Evolutionary conservation across 805 yeast species (phyloP).

Genomic region (Candida awuae): DNA sequence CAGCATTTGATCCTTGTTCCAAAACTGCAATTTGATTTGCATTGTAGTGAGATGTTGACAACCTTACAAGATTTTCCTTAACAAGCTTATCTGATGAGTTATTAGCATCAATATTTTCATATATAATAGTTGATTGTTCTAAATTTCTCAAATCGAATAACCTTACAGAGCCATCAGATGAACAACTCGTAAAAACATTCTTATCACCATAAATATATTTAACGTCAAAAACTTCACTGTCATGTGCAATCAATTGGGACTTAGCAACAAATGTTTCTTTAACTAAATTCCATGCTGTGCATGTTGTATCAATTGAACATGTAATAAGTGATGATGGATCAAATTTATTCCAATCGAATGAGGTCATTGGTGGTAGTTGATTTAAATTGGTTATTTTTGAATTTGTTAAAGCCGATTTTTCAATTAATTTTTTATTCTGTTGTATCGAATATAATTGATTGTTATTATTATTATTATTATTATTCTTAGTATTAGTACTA

Average conservation of each 20-base stretch:
- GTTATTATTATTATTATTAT: slow-evolving; percentile 2
- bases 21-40: slow-evolving; percentile 79
- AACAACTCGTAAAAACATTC: slow-evolving; percentile 81
- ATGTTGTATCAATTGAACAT: slow-evolving; percentile 89
- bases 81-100: slow-evolving; percentile 10
- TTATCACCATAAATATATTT: slow-evolving; percentile 68
- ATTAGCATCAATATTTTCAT: slow-evolving; percentile 50
- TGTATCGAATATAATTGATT: no score
- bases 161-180: slow-evolving; percentile 91
- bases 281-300: slow-evolving; percentile 88
- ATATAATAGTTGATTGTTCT: slow-evolving; percentile 91
- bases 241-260: slow-evolving; percentile 95
- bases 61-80: slow-evolving; percentile 51
- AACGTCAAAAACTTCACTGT: slow-evolving; percentile 89
- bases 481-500: slow-evolving; percentile 9
- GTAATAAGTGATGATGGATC: slow-evolving; percentile 71
- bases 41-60: slow-evolving; percentile 74
- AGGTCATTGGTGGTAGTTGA: slow-evolving; percentile 79
- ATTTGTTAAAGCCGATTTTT: slow-evolving; percentile 34
- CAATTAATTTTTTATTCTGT: slow-evolving; percentile 22
- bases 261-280: slow-evolving; percentile 59
- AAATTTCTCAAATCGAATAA: slow-evolving; percentile 83
- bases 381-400: slow-evolving; percentile 36
- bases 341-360: slow-evolving; percentile 83
- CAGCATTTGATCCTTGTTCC: slow-evolving; percentile 57